Evolutionary conservation across 106 monocot genomes (phyloP).

Genomic region (Dendrobium chrysotoxum): DNA sequence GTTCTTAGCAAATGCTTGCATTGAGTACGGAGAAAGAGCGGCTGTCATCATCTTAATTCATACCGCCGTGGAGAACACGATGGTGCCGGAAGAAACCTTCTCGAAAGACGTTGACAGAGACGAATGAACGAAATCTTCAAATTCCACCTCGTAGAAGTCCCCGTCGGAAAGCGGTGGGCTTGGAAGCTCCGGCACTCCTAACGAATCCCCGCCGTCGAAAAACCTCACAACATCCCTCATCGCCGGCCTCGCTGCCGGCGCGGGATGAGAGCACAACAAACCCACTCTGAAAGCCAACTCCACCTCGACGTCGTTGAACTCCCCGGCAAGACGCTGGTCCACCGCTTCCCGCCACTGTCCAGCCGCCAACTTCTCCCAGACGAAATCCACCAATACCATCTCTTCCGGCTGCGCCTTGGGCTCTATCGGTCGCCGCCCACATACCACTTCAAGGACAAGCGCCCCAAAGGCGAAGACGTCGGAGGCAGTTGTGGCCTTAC

Average conservation of each 20-base stretch:
- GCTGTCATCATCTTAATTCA: neutral
- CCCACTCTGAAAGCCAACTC: conserved; percentile 16
- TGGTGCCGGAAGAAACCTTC: conserved; percentile 3
- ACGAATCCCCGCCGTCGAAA: conserved; percentile 12
- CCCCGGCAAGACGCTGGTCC: conserved; percentile 41
- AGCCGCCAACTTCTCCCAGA: conserved; percentile 19
- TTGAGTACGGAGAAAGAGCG: neutral
- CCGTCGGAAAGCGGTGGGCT: neutral
- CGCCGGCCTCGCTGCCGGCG: conserved; percentile 18
- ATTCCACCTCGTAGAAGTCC: neutral
- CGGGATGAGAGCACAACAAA: conserved; percentile 16
- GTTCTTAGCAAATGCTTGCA: too few relatives aligned
- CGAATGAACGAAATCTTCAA: conserved; percentile 34
- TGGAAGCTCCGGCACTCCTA: conserved; percentile 7
- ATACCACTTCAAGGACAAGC: conserved; percentile 10
- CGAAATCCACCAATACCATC: conserved; percentile 20
- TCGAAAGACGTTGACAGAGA: conserved; percentile 24
- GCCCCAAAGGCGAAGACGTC: conserved; percentile 20
- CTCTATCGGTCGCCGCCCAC: conserved; percentile 14
- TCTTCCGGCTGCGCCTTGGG: neutral
- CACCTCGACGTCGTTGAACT: neutral
- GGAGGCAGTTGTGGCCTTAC: conserved; percentile 7
- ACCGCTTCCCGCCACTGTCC: conserved; percentile 20
- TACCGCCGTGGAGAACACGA: neutral
- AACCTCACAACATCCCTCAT: conserved; percentile 65